Evolutionary conservation across 257 asterid genomes (phyloP), one percentile per base, ranked within the genome.

Genomic region (Solanum virginianum): DNA sequence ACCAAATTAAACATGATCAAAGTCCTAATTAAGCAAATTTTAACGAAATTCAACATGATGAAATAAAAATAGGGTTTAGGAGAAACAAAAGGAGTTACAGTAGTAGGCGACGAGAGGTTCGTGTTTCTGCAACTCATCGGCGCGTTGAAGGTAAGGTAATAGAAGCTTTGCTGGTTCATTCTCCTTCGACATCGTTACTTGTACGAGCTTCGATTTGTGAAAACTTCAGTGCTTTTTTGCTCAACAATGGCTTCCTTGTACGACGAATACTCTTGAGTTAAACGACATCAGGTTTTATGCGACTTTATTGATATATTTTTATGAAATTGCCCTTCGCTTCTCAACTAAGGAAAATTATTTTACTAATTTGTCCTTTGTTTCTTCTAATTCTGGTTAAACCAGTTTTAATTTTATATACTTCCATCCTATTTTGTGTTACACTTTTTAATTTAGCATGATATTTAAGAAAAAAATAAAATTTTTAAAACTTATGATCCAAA

Each of bases 41-140:
- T 22, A 13, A 53, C n/a, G 63, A 65, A 77, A 18, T 10, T 41
- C 20, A 53, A 39, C 9, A 77, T 39, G 32, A 62, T 24, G 39
- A 63, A 63, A 63, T 12, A 69, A 79, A 71, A 56, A 18, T 65
- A 68, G 84, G 57, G 65, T 63, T 29, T 16, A 55, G 49, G 7
- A 41, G 47, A 11, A 29, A 29, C 16, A 39, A 17, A 32, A 70
- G 65, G 65, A 57, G 51, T 60, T 89, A 91, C 93, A 88, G 83
- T 91, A 89, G 85, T 89, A 89, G 60, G 93, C 91, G 22, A 88
- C 93, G 83, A 89, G 92, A 4, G 92, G 91, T 24, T 89, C 89
- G 72, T 91, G 92, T 86, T 91, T 91, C 85, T 89, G 92, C 80
- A 91, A 88, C 85, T 89, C 91, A 80, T 91, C 93, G 41, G 91